Percentiles rank a stretch among this genome's conserved stretches.
These are phyloP conservation scores for Aspergillus floridensis DNA, from an alignment of 2,329 filamentous ascomycete species.

Conservation along the genomic window DNA sequence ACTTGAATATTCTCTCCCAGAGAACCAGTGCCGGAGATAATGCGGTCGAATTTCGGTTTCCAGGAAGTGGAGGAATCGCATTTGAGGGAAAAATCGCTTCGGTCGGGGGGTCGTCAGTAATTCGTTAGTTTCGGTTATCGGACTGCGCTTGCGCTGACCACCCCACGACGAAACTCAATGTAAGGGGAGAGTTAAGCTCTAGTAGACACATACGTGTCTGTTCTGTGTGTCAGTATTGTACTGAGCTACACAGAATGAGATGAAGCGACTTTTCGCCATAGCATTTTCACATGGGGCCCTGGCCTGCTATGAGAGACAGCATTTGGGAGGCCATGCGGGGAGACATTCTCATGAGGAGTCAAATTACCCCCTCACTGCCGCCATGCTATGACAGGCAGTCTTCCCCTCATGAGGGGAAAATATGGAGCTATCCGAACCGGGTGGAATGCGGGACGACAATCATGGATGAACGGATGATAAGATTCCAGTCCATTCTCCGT, in stretches of 20 bases:
- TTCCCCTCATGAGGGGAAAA: slow-evolving; percentile 19
- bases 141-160: no score
- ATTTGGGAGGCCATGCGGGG: neutral
- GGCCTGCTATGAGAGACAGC: neutral
- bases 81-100: neutral
- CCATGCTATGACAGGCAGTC: no score
- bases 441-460: slow-evolving; percentile 4
- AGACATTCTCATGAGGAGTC: neutral
- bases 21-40: neutral
- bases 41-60: neutral
- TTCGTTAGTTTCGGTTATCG: no score
- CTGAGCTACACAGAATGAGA: no score
- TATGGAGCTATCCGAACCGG: slow-evolving; percentile 2
- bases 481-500: neutral
- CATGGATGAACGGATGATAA: neutral
- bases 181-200: no score
- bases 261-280: no score
- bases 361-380: neutral
- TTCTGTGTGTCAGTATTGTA: no score
- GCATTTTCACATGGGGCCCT: no score
- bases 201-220: no score
- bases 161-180: no score
- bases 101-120: neutral
- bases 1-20: neutral
- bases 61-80: neutral